Conservation (phyloP, 495 filamentous ascomycete genomes). For the Podospora fimiseda region DNA sequence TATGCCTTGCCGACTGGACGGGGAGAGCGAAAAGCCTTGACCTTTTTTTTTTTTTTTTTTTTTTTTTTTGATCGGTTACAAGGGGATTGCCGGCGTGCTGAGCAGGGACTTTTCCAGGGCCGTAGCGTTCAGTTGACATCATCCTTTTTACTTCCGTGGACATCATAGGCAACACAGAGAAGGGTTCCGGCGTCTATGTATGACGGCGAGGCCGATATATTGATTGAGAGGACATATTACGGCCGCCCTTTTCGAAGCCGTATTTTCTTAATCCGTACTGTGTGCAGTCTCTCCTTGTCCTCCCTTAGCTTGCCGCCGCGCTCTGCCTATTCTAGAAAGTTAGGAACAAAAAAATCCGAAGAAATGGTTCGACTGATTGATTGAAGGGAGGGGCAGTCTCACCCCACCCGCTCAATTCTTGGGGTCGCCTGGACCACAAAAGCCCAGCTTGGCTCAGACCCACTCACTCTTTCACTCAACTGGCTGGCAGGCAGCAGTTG, state of each 20-base stretch:
- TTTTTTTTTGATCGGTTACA: not conserved
- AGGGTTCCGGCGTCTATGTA: slow-evolving; percentile 4
- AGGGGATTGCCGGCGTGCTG: not conserved
- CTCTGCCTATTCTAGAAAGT: not conserved
- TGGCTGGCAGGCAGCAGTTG: not conserved
- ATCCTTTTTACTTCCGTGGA: too few relatives aligned
- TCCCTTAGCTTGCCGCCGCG: too few relatives aligned
- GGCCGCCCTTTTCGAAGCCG: slow-evolving; percentile 1
- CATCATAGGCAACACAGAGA: not conserved
- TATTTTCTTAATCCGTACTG: too few relatives aligned
- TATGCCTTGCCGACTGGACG: too few relatives aligned
- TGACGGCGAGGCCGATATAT: slow-evolving; percentile 1
- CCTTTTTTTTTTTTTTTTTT: too few relatives aligned
- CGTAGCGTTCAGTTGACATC: slow-evolving; percentile 1
- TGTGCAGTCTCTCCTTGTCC: too few relatives aligned
- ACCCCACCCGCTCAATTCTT: not conserved
- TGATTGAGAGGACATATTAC: not conserved
- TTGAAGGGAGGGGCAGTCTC: not conserved
- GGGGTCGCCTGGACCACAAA: too few relatives aligned
- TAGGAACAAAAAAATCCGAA: not conserved
- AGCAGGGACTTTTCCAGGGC: slow-evolving; percentile 7
- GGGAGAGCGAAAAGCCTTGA: too few relatives aligned
- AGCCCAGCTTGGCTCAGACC: too few relatives aligned
- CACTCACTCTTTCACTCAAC: too few relatives aligned
- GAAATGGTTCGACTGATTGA: not conserved